Conservation (phyloP, 2,329 filamentous ascomycete species). For the Fusarium zealandicum region DNA sequence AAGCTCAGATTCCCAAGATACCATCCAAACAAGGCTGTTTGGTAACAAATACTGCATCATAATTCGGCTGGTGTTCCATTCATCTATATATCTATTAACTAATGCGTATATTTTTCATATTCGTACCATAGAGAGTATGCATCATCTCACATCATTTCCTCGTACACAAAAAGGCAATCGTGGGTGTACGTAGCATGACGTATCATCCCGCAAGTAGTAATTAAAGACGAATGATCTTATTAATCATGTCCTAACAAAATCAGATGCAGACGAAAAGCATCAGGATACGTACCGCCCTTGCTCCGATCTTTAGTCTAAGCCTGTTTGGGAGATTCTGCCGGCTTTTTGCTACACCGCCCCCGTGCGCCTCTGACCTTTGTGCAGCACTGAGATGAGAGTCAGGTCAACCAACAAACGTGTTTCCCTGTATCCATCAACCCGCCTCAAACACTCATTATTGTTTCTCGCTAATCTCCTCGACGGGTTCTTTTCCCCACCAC, state of each 20-base stretch:
- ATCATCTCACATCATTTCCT: no score
- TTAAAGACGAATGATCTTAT: background rate
- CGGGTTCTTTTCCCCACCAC: background rate
- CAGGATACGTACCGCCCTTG: slow-evolving; percentile 17
- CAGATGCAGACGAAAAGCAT: slow-evolving; percentile 25
- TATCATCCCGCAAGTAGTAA: no score
- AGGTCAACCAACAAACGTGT: slow-evolving; percentile 11
- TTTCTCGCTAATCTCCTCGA: background rate
- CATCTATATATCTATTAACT: no score
- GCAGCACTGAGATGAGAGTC: slow-evolving; percentile 9
- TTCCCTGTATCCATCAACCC: slow-evolving; percentile 15
- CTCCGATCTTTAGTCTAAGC: background rate
- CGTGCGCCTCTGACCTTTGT: slow-evolving; percentile 13
- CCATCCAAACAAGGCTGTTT: no score
- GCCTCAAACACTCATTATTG: background rate
- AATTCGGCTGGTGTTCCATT: no score
- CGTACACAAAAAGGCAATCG: no score
- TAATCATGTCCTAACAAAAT: slow-evolving; percentile 8
- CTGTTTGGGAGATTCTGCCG: slow-evolving; percentile 32
- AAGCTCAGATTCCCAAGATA: slow-evolving; percentile 23
- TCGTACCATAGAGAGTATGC: no score
- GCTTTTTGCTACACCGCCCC: slow-evolving; percentile 34
- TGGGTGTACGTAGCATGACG: no score
- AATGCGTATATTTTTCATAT: no score
- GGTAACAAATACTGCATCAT: no score